Conservation (phyloP, 2,329 filamentous ascomycete genomes). For the Hirsutella minnesotensis region DNA sequence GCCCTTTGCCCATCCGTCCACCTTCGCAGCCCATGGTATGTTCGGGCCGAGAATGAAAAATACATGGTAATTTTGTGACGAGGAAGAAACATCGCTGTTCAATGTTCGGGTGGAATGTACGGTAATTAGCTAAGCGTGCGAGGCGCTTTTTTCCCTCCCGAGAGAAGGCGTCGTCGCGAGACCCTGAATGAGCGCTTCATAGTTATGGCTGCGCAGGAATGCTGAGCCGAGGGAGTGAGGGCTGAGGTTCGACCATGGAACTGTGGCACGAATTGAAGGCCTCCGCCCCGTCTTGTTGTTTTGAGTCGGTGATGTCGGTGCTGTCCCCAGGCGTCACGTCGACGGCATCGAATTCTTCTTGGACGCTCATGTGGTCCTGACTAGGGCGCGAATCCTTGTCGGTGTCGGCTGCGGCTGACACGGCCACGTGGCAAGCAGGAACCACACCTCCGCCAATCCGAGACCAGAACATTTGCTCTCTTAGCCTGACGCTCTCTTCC, state of each 20-base stretch:
- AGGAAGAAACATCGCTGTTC: neutral
- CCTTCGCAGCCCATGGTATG: neutral
- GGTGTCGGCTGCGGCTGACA: conserved; percentile 2
- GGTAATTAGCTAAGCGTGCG: neutral
- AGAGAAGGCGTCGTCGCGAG: no score
- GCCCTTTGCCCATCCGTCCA: neutral
- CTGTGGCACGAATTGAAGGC: neutral
- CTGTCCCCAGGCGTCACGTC: neutral
- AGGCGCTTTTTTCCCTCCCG: no score
- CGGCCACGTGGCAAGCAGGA: conserved; percentile 36
- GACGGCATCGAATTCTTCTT: neutral
- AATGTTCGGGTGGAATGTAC: neutral
- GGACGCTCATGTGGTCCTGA: neutral
- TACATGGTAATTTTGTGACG: neutral
- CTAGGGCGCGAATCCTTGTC: neutral
- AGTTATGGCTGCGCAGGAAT: no score
- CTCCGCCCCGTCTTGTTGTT: neutral
- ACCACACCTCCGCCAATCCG: conserved; percentile 85
- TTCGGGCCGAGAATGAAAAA: neutral
- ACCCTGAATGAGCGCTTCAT: no score
- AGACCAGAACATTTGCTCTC: conserved; percentile 97
- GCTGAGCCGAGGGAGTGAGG: no score
- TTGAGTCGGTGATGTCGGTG: neutral
- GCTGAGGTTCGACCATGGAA: no score
- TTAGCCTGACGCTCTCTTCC: conserved; percentile 83